phyloP scores from a whole-genome alignment of 257 asterid species.

The Nicotiana obtusifolia region DNA sequence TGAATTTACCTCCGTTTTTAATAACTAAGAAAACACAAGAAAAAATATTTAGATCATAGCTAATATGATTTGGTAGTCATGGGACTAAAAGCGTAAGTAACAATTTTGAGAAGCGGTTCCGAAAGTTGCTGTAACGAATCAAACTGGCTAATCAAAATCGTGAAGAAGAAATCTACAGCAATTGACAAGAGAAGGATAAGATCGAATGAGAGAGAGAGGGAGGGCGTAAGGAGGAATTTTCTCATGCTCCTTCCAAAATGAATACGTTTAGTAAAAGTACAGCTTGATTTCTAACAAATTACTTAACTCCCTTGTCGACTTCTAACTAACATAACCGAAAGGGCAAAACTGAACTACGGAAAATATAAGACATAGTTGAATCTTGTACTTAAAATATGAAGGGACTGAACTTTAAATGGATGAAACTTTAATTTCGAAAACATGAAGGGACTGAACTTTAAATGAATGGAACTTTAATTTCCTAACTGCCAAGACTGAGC shows the following conservation, averaged over 20 bases:
- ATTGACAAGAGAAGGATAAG: neutral
- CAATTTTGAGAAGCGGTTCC: neutral
- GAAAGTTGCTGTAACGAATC: neutral
- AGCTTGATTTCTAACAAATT: neutral
- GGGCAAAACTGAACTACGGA: neutral
- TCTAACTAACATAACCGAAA: neutral
- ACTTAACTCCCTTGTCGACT: neutral
- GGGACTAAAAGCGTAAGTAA: neutral
- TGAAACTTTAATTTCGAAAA: neutral
- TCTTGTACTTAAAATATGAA: neutral
- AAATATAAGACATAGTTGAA: neutral
- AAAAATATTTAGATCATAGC: neutral
- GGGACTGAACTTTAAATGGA: neutral
- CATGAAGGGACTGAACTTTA: neutral
- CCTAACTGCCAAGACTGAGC: neutral
- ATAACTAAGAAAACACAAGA: neutral
- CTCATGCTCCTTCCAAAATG: neutral
- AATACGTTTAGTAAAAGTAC: neutral
- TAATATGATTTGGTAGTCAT: neutral
- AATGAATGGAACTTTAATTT: neutral
- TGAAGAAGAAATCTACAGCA: neutral
- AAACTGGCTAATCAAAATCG: neutral
- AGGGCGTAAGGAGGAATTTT: neutral
- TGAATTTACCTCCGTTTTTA: neutral
- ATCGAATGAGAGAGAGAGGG: neutral